Evolutionary conservation across 129 eudicot species (phyloP), one percentile per base, ranked within the genome.

Genomic region (Daucus carota): DNA sequence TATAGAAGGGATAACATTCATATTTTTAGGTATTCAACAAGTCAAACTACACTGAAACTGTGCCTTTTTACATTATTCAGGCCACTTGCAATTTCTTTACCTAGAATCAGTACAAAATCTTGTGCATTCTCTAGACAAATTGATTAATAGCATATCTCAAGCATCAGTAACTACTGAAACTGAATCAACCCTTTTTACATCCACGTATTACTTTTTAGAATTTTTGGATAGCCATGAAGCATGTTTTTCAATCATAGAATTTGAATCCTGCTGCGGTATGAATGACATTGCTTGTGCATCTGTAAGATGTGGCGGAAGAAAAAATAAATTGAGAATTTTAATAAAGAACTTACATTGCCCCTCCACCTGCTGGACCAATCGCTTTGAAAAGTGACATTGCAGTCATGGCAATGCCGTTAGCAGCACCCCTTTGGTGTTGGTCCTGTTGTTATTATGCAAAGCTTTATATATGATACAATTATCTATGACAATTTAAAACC

Each of bases 361-460:
- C 93, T 73, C 86, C 93, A 3, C 83, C 85, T 31, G 88, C 88
- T 45, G 93, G 93, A 28, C 90, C 93, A 28, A 73, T 42, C 20
- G 93, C 83, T 78, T 86, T 88, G 63, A 82, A 88, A 31, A 88
- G 73, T 31, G 93, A 86, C 93, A 88, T 86, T 4, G 79, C 72
- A 40, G 90, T 84, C 93, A 86, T 82, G 46, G 74, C 46, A 33
- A 88, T 52, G 48, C 93, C 98, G 83, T 94, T 94, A 10, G 98
- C 98, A 50, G 97, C 96, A 68, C 98, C 98, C 75, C 98, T 84
- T 85, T 94, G 90, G 75, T 78, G 83, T 86, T 91, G 98, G 18
- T 81, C 96, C 98, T 93, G 80, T 59, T 14, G 44, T 75, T 66
- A 43, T 69, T 66, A 34, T 52, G 52, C 40, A 40, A 40, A 17